phyloP scores from a whole-genome alignment of 306 rosid species.

The Gleditsia sinensis region DNA sequence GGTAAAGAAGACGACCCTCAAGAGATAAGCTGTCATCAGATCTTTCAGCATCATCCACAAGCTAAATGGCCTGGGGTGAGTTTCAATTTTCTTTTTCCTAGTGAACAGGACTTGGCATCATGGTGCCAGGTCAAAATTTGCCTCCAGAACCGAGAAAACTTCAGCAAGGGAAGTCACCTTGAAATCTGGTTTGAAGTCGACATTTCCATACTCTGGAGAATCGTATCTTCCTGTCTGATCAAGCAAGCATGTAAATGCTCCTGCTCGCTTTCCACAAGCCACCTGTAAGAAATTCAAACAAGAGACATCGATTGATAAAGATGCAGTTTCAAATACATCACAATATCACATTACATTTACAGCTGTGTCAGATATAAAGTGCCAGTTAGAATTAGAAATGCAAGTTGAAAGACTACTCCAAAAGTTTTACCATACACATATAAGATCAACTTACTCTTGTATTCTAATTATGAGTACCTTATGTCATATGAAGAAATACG shows the following conservation, averaged over 20 bases:
- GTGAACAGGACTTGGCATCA: constrained; percentile 38
- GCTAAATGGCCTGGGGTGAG: neutral
- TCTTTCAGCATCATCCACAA: constrained; percentile 22
- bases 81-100: neutral
- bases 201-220: constrained; percentile 51
- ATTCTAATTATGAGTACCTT: neutral
- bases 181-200: constrained; percentile 70
- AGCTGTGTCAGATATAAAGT: neutral
- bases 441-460: neutral
- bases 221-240: constrained; percentile 79
- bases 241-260: constrained; percentile 87
- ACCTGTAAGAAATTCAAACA: constrained; percentile 50
- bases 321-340: constrained; percentile 13
- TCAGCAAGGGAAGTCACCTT: constrained; percentile 79
- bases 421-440: neutral
- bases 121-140: constrained; percentile 67
- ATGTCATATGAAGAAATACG: neutral
- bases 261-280: constrained; percentile 84
- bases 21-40: constrained; percentile 7
- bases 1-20: neutral
- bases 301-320: constrained; percentile 19
- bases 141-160: constrained; percentile 61
- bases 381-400: neutral
- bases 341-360: constrained; percentile 12
- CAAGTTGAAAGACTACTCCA: neutral